Base-by-base conservation (phyloP, 2,329 filamentous ascomycete genomes). In the Geoglossum cookeanum region DNA sequence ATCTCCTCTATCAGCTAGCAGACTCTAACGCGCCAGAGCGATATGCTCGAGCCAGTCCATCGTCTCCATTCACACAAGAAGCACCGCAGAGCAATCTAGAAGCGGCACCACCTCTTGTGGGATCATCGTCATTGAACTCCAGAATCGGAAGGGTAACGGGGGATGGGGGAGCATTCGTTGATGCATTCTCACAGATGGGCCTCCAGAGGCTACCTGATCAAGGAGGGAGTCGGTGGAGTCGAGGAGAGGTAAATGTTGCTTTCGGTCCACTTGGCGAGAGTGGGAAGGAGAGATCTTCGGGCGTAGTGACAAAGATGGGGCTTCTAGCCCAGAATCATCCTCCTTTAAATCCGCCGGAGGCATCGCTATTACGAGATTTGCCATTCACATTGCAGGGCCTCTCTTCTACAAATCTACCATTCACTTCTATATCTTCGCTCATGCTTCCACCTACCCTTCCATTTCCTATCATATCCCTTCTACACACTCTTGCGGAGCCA, bases 321-420 rank as follows among this genome's bases (percentile, higher is more conserved):
- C 39, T 63, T 27, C 47, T 62, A 52, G 45, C 56, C 11, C 57
- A 59, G 55, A 61, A 55, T 33, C 30, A 37, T 37, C 32, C 32
- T 22, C 49, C 32, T 15, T 37, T 53, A 53, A 53, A 37, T 35
- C 56, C 56, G 17, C 29, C 56, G 9, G 75, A 78, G 60, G 65
- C 72, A 6, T 68, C 71, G 4, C 66, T 78, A 13, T 66, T 78
- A 42, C 70, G 75, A 30, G 91, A 97, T 66, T 74, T 97, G 3
- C 90, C 92, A 0, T 97, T 92, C 66, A 96, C 90, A 0, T 74
- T 97, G 0, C 92, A 97, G 69, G 92, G 92, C 0, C 74, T 97
- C 1, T 94, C 89, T 1, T 95, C 91, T 0, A 84, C 85, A 1
- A 87, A 90, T 61, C 73, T 97, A 44, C 78, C 83, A 0, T 97